phyloP scores from a whole-genome alignment of 2,329 filamentous ascomycete genomes.

The Pyrenochaeta sp. region DNA sequence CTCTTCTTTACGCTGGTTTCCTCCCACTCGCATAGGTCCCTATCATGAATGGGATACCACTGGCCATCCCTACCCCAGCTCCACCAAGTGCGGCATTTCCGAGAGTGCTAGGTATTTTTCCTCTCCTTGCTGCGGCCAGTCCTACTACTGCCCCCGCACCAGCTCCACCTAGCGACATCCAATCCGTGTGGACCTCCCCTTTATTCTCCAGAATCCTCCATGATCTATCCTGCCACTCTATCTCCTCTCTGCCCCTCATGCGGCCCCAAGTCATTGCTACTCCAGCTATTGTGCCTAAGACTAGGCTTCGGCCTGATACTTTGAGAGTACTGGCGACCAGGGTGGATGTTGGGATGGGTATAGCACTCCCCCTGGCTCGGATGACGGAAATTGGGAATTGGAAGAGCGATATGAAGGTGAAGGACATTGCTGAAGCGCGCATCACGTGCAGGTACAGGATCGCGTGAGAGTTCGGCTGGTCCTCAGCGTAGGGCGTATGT shows the following conservation, averaged over 20 bases:
- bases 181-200: constrained; percentile 63
- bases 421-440: constrained; percentile 62
- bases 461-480: constrained; percentile 62
- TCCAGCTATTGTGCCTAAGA: constrained; percentile 56
- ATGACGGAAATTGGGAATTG: constrained; percentile 43
- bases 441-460: constrained; percentile 69
- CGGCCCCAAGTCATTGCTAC: constrained; percentile 54
- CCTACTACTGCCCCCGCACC: constrained; percentile 44
- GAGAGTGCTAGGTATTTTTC: constrained; percentile 31
- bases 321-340: constrained; percentile 50
- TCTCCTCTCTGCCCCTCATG: constrained; percentile 64
- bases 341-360: not conserved
- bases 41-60: constrained; percentile 56
- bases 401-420: constrained; percentile 57
- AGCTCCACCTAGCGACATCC: constrained; percentile 60
- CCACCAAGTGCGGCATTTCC: constrained; percentile 55
- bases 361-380: constrained; percentile 13
- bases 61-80: constrained; percentile 58
- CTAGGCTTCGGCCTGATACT: constrained; percentile 55
- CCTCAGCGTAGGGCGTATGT: constrained; percentile 67
- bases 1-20: constrained; percentile 9
- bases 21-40: constrained; percentile 25
- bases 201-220: constrained; percentile 67
- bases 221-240: constrained; percentile 70
- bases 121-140: constrained; percentile 38